These are phyloP conservation scores for Cladophialophora psammophila DNA, from an alignment of 2,329 filamentous ascomycete genomes.

Conservation along the genomic window DNA sequence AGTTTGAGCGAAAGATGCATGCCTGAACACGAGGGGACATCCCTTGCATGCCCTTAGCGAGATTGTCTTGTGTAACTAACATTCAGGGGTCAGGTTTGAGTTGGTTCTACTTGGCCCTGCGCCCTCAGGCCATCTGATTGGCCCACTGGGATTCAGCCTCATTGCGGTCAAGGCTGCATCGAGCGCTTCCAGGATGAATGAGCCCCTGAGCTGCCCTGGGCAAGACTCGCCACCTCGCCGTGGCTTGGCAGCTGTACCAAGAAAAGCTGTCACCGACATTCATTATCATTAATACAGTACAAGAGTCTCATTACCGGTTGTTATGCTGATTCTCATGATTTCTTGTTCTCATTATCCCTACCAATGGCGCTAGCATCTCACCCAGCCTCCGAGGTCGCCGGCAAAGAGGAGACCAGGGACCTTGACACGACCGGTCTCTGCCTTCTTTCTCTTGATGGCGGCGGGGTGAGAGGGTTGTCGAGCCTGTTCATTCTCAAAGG, in stretches of 20 bases:
- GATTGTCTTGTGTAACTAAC: slow-evolving; percentile 6
- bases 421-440: slow-evolving; percentile 28
- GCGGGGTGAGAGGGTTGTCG: slow-evolving; percentile 34
- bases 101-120: neutral
- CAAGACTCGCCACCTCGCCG: neutral
- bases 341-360: neutral
- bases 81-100: neutral
- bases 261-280: neutral
- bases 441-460: slow-evolving; percentile 36
- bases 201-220: neutral
- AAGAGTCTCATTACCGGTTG: neutral
- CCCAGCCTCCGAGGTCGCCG: neutral
- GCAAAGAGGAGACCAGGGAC: slow-evolving; percentile 7
- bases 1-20: neutral
- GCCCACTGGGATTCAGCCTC: neutral
- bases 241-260: neutral
- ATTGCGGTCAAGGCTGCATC: neutral
- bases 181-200: neutral
- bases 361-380: neutral
- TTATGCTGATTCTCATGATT: neutral
- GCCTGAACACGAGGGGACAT: neutral
- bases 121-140: neutral
- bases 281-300: neutral
- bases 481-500: slow-evolving; percentile 31
- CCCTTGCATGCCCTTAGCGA: slow-evolving; percentile 1